phyloP scores from a whole-genome alignment of 192 early-diverging fungal species.

The Coemansia sp. region DNA sequence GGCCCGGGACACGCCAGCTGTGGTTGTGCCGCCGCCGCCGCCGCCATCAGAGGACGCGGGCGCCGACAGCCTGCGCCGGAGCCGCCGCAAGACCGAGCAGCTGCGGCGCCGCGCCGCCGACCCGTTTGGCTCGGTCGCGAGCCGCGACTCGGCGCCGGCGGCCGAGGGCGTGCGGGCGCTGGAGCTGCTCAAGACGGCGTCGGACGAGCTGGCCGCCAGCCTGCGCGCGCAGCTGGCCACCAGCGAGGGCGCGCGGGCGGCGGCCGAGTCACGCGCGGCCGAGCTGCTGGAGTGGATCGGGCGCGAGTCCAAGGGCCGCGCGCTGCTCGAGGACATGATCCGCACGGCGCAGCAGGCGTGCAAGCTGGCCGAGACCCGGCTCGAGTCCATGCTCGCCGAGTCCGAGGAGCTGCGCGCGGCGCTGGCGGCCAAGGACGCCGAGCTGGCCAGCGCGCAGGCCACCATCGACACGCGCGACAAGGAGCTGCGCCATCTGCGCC shows the following conservation, averaged over 20 bases:
- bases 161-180: slow-evolving; percentile 13
- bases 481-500: slow-evolving; percentile 45
- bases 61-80: slow-evolving; percentile 13
- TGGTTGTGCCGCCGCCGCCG: background rate
- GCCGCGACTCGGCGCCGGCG: background rate
- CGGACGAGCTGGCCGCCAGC: slow-evolving; percentile 28
- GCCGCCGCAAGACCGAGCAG: slow-evolving; percentile 46
- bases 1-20: background rate
- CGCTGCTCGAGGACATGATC: slow-evolving; percentile 51
- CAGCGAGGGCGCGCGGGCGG: slow-evolving; percentile 15
- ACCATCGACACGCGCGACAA: slow-evolving; percentile 42
- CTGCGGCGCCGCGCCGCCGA: slow-evolving; percentile 27
- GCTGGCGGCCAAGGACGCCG: slow-evolving; percentile 22
- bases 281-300: slow-evolving; percentile 52
- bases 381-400: slow-evolving; percentile 27
- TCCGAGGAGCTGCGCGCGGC: slow-evolving; percentile 8
- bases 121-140: slow-evolving; percentile 10
- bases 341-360: slow-evolving; percentile 51
- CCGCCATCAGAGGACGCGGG: background rate
- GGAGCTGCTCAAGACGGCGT: slow-evolving; percentile 25
- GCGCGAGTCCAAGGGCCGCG: slow-evolving; percentile 53
- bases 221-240: slow-evolving; percentile 26
- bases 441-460: slow-evolving; percentile 18
- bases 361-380: slow-evolving; percentile 43
- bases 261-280: slow-evolving; percentile 38